Percentiles rank a stretch among this genome's conserved stretches.
phyloP scores from a whole-genome alignment of 2,329 filamentous ascomycete species.

The Mycogone perniciosa region DNA sequence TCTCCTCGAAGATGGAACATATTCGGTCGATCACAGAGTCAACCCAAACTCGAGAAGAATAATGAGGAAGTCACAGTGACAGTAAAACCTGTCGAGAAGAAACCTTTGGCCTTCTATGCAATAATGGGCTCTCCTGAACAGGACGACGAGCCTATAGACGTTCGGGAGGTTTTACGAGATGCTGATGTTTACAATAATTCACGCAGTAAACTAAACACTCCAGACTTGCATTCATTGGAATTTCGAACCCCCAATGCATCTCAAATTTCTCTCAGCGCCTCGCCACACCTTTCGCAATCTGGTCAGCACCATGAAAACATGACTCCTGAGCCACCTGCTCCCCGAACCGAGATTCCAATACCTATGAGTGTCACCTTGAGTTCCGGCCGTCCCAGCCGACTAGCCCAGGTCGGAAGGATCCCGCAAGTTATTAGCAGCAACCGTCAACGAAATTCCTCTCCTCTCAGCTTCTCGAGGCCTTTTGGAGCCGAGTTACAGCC shows the following conservation, averaged over 20 bases:
- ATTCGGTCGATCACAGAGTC: slow-evolving; percentile 50
- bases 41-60: slow-evolving; percentile 30
- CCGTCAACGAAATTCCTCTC: slow-evolving; percentile 58
- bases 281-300: neutral
- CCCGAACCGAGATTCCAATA: neutral
- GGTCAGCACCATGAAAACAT: neutral
- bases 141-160: slow-evolving; percentile 36
- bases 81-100: slow-evolving; percentile 43
- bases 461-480: slow-evolving; percentile 79
- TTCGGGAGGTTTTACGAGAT: slow-evolving; percentile 44
- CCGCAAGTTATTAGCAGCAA: slow-evolving; percentile 67
- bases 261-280: neutral
- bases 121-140: slow-evolving; percentile 55
- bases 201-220: slow-evolving; percentile 7
- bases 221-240: slow-evolving; percentile 1
- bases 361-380: slow-evolving; percentile 5
- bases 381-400: slow-evolving; percentile 43
- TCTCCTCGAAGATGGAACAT: slow-evolving; percentile 59
- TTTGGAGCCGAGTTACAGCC: slow-evolving; percentile 53
- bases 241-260: neutral
- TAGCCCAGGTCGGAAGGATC: slow-evolving; percentile 79
- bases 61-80: slow-evolving; percentile 38
- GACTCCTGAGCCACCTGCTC: neutral
- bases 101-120: slow-evolving; percentile 53
- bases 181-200: slow-evolving; percentile 33